phyloP scores from a whole-genome alignment of 306 rosid genomes.

The Albizia julibrissin region DNA sequence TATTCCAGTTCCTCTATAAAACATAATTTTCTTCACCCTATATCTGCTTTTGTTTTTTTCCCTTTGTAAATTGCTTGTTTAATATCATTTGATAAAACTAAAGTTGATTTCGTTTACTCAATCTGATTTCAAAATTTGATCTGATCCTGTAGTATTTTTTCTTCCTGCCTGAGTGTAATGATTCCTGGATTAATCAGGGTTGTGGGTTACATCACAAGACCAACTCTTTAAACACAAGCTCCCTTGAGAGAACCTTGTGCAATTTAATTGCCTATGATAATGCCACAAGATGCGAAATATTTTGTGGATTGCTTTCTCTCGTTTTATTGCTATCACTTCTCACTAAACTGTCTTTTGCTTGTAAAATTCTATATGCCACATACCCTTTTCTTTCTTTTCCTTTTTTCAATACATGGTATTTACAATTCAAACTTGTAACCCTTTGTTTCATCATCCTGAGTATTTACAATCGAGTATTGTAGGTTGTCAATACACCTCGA shows the following conservation, averaged over 20 bases:
- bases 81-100: neutral
- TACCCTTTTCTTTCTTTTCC: neutral
- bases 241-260: neutral
- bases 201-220: neutral
- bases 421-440: slow-evolving; percentile 14
- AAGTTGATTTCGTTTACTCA: neutral
- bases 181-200: neutral
- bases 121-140: slow-evolving; percentile 9
- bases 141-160: neutral
- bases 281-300: neutral
- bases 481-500: slow-evolving; percentile 89
- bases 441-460: slow-evolving; percentile 13
- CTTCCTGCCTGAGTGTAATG: neutral
- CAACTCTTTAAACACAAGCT: neutral
- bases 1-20: neutral
- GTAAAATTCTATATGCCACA: slow-evolving; percentile 3
- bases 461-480: slow-evolving; percentile 29
- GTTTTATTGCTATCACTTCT: neutral
- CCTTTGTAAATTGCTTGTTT: neutral
- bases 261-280: neutral
- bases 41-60: too few species aligned
- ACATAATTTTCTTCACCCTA: neutral
- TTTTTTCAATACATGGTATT: slow-evolving; percentile 25
- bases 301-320: neutral
- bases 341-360: neutral